These are phyloP conservation scores for Tricholoma saponaceum DNA, from an alignment of 768 basidiomycete genomes.

Conservation along the genomic window DNA sequence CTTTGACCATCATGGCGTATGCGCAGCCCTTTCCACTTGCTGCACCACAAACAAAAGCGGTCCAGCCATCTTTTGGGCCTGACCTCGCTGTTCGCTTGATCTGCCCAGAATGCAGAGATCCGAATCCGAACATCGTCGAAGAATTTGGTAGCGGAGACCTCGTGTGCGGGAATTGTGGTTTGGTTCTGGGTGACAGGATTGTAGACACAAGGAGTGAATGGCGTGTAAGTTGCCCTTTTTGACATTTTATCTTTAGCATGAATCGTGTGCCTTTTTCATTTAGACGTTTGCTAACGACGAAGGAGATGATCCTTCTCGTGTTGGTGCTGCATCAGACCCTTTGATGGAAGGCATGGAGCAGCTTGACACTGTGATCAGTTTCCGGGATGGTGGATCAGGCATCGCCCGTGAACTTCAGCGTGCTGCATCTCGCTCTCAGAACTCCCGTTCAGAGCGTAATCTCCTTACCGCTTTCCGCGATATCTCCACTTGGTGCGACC, in stretches of 20 bases:
- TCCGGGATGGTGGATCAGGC: slow-evolving; percentile 92
- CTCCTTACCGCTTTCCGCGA: slow-evolving; percentile 87
- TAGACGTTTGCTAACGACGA: slow-evolving; percentile 99
- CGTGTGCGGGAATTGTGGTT: slow-evolving; percentile 89
- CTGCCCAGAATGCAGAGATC: slow-evolving; percentile 93
- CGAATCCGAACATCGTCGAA: slow-evolving; percentile 92
- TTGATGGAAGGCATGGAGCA: slow-evolving; percentile 93
- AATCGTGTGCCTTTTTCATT: slow-evolving; percentile 11
- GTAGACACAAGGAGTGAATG: slow-evolving; percentile 99
- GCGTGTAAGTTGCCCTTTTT: slow-evolving; percentile 59
- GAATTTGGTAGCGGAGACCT: slow-evolving; percentile 98
- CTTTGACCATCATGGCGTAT: slow-evolving; percentile 60
- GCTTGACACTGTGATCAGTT: slow-evolving; percentile 92
- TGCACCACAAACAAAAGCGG: slow-evolving; percentile 46
- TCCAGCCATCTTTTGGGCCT: slow-evolving; percentile 64
- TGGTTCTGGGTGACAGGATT: slow-evolving; percentile 93
- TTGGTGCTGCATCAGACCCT: slow-evolving; percentile 93
- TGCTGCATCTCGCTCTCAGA: slow-evolving; percentile 79
- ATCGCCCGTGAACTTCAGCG: slow-evolving; percentile 90
- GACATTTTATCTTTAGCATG: slow-evolving; percentile 7
- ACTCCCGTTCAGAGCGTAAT: slow-evolving; percentile 78
- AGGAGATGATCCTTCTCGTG: slow-evolving; percentile 99
- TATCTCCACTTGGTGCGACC: slow-evolving; percentile 92
- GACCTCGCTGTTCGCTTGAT: slow-evolving; percentile 87
- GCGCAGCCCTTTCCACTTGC: slow-evolving; percentile 81